A percentile compares a stretch with the other conserved stretches of the same genome.
Conservation (phyloP, 257 asterid species). For the Przewalskia tangutica region DNA sequence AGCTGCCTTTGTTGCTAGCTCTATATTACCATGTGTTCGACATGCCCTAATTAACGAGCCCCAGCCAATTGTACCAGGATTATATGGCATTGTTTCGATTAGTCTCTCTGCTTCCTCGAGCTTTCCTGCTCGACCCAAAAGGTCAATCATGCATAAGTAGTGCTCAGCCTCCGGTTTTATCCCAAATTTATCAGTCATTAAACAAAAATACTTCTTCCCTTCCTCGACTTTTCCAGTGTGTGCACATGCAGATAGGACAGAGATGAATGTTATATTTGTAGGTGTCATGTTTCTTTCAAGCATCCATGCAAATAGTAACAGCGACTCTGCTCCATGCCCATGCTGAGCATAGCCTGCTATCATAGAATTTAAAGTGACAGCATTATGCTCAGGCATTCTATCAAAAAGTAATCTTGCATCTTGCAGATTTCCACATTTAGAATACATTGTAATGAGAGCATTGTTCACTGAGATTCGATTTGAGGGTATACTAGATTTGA, state of each 20-base stretch:
- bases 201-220: constrained; percentile 40
- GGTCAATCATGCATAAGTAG: constrained; percentile 67
- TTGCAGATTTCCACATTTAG: constrained; percentile 54
- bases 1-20: constrained; percentile 63
- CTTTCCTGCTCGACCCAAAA: constrained; percentile 63
- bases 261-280: constrained; percentile 55
- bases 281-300: constrained; percentile 31
- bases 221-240: constrained; percentile 67
- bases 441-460: constrained; percentile 65
- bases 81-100: constrained; percentile 49
- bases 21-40: constrained; percentile 42
- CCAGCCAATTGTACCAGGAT: constrained; percentile 49
- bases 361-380: constrained; percentile 55
- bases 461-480: constrained; percentile 48
- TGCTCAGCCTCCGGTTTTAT: constrained; percentile 55
- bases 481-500: constrained; percentile 42
- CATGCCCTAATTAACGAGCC: constrained; percentile 60
- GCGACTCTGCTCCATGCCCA: constrained; percentile 47
- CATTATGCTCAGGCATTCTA: constrained; percentile 46
- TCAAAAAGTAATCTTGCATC: constrained; percentile 54
- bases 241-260: constrained; percentile 68
- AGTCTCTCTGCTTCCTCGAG: constrained; percentile 50
- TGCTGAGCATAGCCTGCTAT: constrained; percentile 77
- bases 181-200: constrained; percentile 44
- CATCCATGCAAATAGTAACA: constrained; percentile 45